Conservation (phyloP, 225 moss, liverwort and hornwort species). For the Neckera pumila region DNA sequence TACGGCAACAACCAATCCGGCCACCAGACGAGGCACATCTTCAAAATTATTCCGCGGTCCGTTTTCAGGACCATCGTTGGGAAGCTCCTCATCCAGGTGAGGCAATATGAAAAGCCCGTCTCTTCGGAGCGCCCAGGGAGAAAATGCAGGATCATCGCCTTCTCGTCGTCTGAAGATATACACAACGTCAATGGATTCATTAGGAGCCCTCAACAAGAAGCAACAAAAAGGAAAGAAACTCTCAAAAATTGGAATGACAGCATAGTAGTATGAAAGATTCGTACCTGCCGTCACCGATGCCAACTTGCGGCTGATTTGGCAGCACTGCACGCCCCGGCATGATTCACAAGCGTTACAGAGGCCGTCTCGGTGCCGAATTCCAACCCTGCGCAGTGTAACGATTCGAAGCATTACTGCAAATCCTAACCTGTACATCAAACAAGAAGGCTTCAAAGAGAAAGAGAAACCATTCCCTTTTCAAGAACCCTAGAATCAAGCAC, state of each 20-base stretch:
- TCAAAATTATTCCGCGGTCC: not conserved
- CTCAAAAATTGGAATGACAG: not conserved
- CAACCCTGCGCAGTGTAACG: not conserved
- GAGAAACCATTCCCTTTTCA: not conserved
- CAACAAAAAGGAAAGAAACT: not conserved
- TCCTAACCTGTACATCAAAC: not conserved
- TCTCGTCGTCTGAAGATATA: not conserved
- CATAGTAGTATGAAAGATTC: not conserved
- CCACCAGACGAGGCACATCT: not conserved
- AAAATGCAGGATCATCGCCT: not conserved
- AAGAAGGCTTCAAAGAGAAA: not conserved
- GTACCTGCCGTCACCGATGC: not conserved
- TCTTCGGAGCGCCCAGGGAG: not conserved
- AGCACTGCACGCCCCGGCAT: not conserved
- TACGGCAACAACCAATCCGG: not conserved
- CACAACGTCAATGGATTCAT: not conserved
- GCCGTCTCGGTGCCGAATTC: not conserved
- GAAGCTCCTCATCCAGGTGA: not conserved
- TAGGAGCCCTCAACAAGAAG: not conserved
- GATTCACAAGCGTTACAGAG: not conserved
- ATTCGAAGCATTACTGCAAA: not conserved
- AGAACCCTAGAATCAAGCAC: not conserved
- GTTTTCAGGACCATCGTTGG: not conserved
- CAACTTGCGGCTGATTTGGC: constrained; percentile 18
- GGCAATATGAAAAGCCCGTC: not conserved